These are phyloP conservation scores for Grosmannia clavigera DNA, from an alignment of 2,329 filamentous ascomycete species.

Conservation along the genomic window DNA sequence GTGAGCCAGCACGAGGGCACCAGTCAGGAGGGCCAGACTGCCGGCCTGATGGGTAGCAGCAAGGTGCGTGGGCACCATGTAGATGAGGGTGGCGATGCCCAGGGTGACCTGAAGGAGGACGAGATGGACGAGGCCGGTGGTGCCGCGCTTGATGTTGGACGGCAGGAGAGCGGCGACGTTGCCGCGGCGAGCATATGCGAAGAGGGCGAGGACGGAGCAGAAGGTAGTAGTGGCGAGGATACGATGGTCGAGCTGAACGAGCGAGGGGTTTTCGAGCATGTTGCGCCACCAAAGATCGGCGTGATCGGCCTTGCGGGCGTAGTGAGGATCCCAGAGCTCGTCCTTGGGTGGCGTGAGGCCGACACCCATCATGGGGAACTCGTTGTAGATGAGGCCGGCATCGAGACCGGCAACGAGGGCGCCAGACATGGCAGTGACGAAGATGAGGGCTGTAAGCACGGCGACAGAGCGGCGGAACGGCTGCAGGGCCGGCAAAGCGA, in stretches of 20 bases:
- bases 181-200: slow-evolving; percentile 63
- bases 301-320: slow-evolving; percentile 64
- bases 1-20: slow-evolving; percentile 66
- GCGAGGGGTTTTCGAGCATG: slow-evolving; percentile 89
- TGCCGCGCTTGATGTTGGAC: slow-evolving; percentile 50
- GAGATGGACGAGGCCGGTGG: slow-evolving; percentile 71
- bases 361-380: slow-evolving; percentile 90
- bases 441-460: slow-evolving; percentile 63
- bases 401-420: slow-evolving; percentile 90
- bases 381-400: slow-evolving; percentile 95
- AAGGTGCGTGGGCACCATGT: slow-evolving; percentile 80
- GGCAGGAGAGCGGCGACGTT: slow-evolving; percentile 47
- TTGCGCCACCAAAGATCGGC: slow-evolving; percentile 94
- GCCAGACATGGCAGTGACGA: slow-evolving; percentile 84
- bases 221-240: slow-evolving; percentile 86
- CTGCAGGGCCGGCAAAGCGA: slow-evolving; percentile 55
- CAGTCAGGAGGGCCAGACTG: slow-evolving; percentile 71
- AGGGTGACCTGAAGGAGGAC: slow-evolving; percentile 71
- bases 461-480: slow-evolving; percentile 62
- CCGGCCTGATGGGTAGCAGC: slow-evolving; percentile 91
- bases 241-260: slow-evolving; percentile 92
- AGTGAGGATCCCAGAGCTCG: slow-evolving; percentile 78
- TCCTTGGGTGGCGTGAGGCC: slow-evolving; percentile 68
- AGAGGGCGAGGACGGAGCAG: slow-evolving; percentile 64
- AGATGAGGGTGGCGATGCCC: slow-evolving; percentile 83